These are phyloP conservation scores for Batkoa obscura DNA, from an alignment of 371 early-diverging fungal species.

Conservation along the genomic window DNA sequence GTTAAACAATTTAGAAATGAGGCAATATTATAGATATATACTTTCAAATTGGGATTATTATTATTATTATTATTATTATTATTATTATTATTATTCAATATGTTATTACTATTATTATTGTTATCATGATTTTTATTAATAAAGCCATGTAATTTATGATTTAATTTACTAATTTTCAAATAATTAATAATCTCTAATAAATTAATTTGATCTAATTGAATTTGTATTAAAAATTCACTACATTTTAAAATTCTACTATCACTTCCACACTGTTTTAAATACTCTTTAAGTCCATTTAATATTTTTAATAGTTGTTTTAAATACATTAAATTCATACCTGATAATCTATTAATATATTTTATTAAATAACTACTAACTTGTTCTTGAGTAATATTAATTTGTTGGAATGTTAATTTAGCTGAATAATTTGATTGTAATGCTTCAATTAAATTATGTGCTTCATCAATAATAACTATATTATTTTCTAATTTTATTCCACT, in stretches of 20 bases:
- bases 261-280: neutral
- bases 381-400: conserved; percentile 24
- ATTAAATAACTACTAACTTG: conserved; percentile 45
- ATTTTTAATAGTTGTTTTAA: conserved; percentile 19
- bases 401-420: conserved; percentile 18
- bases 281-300: too few species aligned
- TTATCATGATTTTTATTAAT: conserved; percentile 35
- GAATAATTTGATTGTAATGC: conserved; percentile 43
- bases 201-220: conserved; percentile 66
- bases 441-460: conserved; percentile 76
- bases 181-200: conserved; percentile 60
- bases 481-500: conserved; percentile 48
- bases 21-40: too few species aligned
- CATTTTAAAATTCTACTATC: conserved; percentile 11
- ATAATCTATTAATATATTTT: conserved; percentile 43
- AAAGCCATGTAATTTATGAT: conserved; percentile 7
- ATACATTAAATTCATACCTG: conserved; percentile 15
- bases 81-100: too few species aligned
- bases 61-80: too few species aligned
- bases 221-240: conserved; percentile 47
- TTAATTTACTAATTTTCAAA: conserved; percentile 30
- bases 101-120: too few species aligned
- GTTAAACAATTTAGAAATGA: too few species aligned
- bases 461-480: conserved; percentile 70
- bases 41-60: too few species aligned